phyloP scores from a whole-genome alignment of 345 rosid genomes.

The Populus ilicifolia region DNA sequence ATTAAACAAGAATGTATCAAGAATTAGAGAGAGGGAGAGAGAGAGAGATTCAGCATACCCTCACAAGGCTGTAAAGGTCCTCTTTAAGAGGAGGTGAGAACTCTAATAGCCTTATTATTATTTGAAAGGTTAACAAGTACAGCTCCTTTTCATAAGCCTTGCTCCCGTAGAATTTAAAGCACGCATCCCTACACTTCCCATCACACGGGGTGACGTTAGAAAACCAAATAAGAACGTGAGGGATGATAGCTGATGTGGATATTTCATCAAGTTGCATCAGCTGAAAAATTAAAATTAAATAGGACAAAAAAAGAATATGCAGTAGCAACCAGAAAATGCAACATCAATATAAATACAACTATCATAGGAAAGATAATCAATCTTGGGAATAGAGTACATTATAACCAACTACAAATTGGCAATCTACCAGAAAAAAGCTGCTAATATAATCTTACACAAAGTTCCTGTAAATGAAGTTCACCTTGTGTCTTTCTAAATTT shows the following conservation, averaged over 20 bases:
- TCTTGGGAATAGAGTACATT: background rate
- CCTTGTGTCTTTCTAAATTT: constrained; percentile 17
- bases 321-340: background rate
- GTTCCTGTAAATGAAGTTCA: constrained; percentile 15
- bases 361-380: background rate
- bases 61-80: background rate
- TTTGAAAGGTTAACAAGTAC: constrained; percentile 3
- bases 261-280: constrained; percentile 7
- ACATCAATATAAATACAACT: background rate
- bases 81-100: background rate
- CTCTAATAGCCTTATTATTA: background rate
- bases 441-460: constrained; percentile 9
- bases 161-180: background rate
- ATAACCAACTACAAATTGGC: background rate
- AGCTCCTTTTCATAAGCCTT: constrained; percentile 12
- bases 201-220: constrained; percentile 13
- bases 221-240: constrained; percentile 2
- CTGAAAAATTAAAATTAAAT: background rate
- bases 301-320: background rate
- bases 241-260: background rate
- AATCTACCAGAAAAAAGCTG: constrained; percentile 6
- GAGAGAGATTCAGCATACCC: constrained; percentile 1
- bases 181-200: background rate
- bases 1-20: background rate
- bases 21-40: background rate